Conservation (phyloP, 345 rosid species). For the Eucalyptus curtisii region DNA sequence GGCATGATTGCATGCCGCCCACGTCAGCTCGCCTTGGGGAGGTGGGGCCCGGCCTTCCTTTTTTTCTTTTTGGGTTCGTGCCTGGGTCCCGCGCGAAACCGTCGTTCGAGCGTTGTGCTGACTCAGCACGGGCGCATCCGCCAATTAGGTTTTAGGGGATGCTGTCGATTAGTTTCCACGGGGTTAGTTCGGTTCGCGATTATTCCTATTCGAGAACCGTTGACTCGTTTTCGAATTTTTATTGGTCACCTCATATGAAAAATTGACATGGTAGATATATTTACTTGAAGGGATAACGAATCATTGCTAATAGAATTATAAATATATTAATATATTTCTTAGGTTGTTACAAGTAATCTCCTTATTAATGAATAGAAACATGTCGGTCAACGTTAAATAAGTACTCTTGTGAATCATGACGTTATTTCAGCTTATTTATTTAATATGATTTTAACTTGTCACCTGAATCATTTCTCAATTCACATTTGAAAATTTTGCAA, state of each 20-base stretch:
- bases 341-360: not conserved
- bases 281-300: too few species aligned
- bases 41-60: not conserved
- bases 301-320: too few species aligned
- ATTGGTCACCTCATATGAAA: not conserved
- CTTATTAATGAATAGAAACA: not conserved
- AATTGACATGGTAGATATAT: too few species aligned
- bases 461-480: not conserved
- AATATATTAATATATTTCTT: too few species aligned
- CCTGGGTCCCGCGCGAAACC: not conserved
- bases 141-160: not conserved
- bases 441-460: not conserved
- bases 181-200: not conserved
- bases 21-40: not conserved
- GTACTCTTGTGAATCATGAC: fast-evolving
- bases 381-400: fast-evolving
- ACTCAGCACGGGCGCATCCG: not conserved
- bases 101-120: not conserved
- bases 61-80: too few species aligned
- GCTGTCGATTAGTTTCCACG: not conserved
- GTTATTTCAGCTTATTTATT: not conserved
- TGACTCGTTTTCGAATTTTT: not conserved
- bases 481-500: not conserved
- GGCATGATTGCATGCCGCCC: not conserved
- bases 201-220: too few species aligned